phyloP scores from a whole-genome alignment of 2,329 filamentous ascomycete species.

The Neonectria coccinea region DNA sequence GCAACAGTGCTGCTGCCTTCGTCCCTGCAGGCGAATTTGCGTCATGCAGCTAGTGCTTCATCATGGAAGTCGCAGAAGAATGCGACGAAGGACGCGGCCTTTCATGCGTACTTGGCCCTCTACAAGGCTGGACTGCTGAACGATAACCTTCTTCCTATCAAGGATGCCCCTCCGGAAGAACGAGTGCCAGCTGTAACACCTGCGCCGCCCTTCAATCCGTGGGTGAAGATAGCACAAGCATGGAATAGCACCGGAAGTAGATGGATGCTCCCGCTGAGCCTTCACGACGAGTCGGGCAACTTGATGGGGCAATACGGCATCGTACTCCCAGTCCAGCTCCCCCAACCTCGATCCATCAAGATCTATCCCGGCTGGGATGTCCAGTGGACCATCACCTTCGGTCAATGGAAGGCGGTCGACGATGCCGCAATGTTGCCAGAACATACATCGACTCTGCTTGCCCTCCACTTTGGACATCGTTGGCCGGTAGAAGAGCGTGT shows the following conservation, averaged over 20 bases:
- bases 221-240: slow-evolving; percentile 56
- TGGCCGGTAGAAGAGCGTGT: slow-evolving; percentile 52
- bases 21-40: slow-evolving; percentile 66
- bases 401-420: slow-evolving; percentile 21
- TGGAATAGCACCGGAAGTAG: slow-evolving; percentile 52
- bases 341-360: slow-evolving; percentile 50
- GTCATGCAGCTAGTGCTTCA: slow-evolving; percentile 39
- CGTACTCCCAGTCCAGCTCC: slow-evolving; percentile 57
- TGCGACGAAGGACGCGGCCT: slow-evolving; percentile 84
- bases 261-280: slow-evolving; percentile 48
- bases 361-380: slow-evolving; percentile 55
- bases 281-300: slow-evolving; percentile 50
- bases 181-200: slow-evolving; percentile 52
- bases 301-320: slow-evolving; percentile 55
- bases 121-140: slow-evolving; percentile 79
- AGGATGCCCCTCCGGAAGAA: slow-evolving; percentile 54
- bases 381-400: slow-evolving; percentile 50
- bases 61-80: slow-evolving; percentile 78
- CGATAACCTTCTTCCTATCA: slow-evolving; percentile 78
- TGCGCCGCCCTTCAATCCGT: slow-evolving; percentile 58
- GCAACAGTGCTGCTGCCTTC: slow-evolving; percentile 78
- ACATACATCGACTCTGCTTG: slow-evolving; percentile 60
- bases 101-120: slow-evolving; percentile 79
- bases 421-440: slow-evolving; percentile 47
- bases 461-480: slow-evolving; percentile 62